Evolutionary conservation across 768 basidiomycete species (phyloP).

Genomic region (Mrakia frigida): DNA sequence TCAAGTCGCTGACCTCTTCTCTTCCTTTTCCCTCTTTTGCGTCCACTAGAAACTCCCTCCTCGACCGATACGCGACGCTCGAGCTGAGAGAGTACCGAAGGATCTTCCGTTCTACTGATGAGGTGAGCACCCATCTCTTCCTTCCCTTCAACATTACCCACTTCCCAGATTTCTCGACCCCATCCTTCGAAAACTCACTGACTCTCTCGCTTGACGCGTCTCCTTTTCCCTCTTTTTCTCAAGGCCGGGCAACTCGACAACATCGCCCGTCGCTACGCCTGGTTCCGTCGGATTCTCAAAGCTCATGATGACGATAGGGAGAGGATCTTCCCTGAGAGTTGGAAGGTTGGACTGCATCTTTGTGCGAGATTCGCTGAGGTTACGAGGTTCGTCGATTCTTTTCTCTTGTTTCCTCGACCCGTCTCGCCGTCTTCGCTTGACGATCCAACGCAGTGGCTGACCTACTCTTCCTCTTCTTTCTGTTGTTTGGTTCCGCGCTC

Average conservation of each 20-base stretch:
- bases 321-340: conserved; percentile 72
- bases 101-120: conserved; percentile 87
- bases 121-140: conserved; percentile 48
- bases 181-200: no score
- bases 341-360: conserved; percentile 62
- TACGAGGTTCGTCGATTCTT: conserved; percentile 57
- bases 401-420: neutral
- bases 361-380: conserved; percentile 68
- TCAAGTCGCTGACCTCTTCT: no score
- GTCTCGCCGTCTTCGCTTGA: neutral
- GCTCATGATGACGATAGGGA: conserved; percentile 84
- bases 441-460: neutral
- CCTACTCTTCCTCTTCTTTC: neutral
- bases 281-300: conserved; percentile 81
- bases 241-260: conserved; percentile 89
- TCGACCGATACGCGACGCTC: conserved; percentile 82
- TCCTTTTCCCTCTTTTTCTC: neutral
- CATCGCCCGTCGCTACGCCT: conserved; percentile 82
- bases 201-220: neutral
- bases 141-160: neutral
- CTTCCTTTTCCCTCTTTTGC: neutral
- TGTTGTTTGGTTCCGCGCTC: neutral
- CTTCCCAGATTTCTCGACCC: no score
- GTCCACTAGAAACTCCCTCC: conserved; percentile 57
- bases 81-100: conserved; percentile 93